Evolutionary conservation across 1,284 basidiomycete species (phyloP).

Genomic region (Cystobasidium pallidum): DNA sequence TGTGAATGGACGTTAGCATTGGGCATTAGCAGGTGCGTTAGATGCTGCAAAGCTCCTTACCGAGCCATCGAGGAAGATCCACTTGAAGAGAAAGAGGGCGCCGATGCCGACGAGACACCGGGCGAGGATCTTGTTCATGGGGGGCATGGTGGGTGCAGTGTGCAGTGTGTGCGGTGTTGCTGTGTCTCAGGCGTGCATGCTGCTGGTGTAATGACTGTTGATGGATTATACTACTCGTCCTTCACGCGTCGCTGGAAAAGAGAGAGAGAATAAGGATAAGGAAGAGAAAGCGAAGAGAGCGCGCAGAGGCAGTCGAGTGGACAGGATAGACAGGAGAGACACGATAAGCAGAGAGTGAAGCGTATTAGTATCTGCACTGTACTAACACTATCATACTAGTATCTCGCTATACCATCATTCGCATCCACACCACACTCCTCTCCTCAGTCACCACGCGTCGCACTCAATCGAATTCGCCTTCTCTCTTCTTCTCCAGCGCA

Average conservation of each 20-base stretch:
- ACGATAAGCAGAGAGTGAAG: no score
- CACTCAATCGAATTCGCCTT: slow-evolving; percentile 18
- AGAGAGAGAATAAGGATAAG: not conserved
- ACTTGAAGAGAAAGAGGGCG: slow-evolving; percentile 39
- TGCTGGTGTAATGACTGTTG: no score
- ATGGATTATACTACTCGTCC: no score
- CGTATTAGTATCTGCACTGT: no score
- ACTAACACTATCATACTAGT: not conserved
- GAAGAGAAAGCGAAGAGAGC: no score
- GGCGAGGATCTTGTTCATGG: slow-evolving; percentile 31
- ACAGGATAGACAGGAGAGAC: not conserved
- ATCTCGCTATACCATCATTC: not conserved
- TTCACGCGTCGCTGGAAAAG: slow-evolving; percentile 1
- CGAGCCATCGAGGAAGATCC: slow-evolving; percentile 30
- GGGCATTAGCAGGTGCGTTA: no score
- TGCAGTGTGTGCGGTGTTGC: not conserved
- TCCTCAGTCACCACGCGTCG: not conserved
- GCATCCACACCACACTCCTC: not conserved
- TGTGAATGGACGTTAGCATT: slow-evolving; percentile 26
- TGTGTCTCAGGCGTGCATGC: not conserved
- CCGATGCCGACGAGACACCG: slow-evolving; percentile 33
- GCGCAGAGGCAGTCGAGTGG: not conserved
- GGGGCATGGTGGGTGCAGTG: not conserved
- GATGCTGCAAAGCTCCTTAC: slow-evolving; percentile 1
- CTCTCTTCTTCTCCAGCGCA: not conserved